Evolutionary conservation across 441 rosid genomes (phyloP).

Genomic region (Manihot esculenta): DNA sequence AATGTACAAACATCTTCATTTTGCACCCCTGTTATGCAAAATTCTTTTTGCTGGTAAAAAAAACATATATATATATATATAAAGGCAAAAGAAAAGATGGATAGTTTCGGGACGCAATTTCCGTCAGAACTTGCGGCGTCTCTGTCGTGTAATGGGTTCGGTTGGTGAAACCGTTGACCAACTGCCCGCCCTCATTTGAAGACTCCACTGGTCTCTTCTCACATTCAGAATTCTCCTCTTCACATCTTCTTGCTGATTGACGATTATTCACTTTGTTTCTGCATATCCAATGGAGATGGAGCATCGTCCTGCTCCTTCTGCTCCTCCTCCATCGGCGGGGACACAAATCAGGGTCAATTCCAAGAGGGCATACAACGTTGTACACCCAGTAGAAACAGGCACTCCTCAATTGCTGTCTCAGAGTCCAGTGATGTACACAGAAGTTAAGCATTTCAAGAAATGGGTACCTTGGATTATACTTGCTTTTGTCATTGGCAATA

Average conservation of each 20-base stretch:
- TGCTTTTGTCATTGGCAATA: slow-evolving; percentile 48
- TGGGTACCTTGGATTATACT: slow-evolving; percentile 63
- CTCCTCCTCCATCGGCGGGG: slow-evolving; percentile 25
- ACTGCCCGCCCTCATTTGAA: not conserved
- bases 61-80: too few species aligned
- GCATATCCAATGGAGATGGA: slow-evolving; percentile 9
- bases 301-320: slow-evolving; percentile 1
- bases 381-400: slow-evolving; percentile 49
- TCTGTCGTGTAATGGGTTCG: not conserved
- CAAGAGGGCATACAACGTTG: slow-evolving; percentile 22
- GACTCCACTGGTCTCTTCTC: not conserved
- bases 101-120: not conserved
- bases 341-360: slow-evolving; percentile 36
- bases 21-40: too few species aligned
- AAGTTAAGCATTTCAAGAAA: slow-evolving; percentile 47
- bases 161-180: slow-evolving; percentile 27
- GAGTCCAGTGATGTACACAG: slow-evolving; percentile 31
- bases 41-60: too few species aligned
- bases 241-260: not conserved
- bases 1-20: too few species aligned
- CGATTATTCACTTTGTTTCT: not conserved
- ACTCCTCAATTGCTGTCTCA: slow-evolving; percentile 21
- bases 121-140: slow-evolving; percentile 13
- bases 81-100: not conserved
- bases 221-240: not conserved